These are phyloP conservation scores for Fusarium kyushuense DNA, from an alignment of 2,329 filamentous ascomycete species.

Conservation along the genomic window DNA sequence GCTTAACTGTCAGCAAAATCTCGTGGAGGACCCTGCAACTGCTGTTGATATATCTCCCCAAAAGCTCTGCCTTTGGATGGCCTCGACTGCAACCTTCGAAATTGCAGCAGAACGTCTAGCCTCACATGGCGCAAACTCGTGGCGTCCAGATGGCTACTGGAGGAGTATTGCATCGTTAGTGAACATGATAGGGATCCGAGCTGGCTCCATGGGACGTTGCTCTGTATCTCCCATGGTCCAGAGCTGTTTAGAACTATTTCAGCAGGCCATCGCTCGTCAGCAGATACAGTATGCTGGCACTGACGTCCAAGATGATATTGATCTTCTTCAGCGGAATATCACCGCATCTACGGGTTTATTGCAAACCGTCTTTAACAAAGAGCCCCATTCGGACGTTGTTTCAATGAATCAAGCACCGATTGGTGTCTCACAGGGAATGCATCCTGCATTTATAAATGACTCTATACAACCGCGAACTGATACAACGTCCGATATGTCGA, in stretches of 20 bases:
- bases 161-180: not conserved
- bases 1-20: not conserved
- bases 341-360: not conserved
- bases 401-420: accelerated
- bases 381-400: accelerated
- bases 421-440: accelerated
- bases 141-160: slow-evolving; percentile 2
- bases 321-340: not conserved
- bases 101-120: not conserved
- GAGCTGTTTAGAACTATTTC: not conserved
- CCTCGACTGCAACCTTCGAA: not conserved
- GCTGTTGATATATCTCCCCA: not conserved
- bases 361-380: accelerated
- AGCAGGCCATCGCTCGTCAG: not conserved
- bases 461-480: not conserved
- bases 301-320: accelerated
- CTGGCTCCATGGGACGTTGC: not conserved
- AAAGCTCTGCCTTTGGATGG: not conserved
- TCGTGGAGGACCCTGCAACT: not conserved
- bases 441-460: accelerated
- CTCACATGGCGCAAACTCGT: accelerated
- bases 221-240: not conserved
- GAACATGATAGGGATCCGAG: not conserved
- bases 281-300: not conserved
- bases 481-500: not conserved